Evolutionary conservation across 2,329 filamentous ascomycete species (phyloP), one percentile per base, ranked within the genome.

Genomic region (Venturia effusa): DNA sequence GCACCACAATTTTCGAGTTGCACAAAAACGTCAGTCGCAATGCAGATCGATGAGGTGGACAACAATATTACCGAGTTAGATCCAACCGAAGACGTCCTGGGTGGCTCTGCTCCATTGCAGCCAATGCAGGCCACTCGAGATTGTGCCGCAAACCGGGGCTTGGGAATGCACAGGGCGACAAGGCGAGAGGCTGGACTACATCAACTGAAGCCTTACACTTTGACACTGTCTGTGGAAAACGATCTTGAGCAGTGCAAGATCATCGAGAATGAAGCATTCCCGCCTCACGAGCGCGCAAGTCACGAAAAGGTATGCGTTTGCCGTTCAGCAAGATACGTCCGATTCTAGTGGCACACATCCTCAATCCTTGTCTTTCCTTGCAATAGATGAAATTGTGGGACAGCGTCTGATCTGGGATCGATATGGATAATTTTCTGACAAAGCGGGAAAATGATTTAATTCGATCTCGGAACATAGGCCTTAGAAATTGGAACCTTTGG

Each of bases 141-240:
- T 19, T 27, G 48, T 34, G 48, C 51, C 19, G 27, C 11, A 34
- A n/a, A 17, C 51, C 51, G 51, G 27, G 51, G 51, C 13, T 57
- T 30, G 22, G 19, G 11, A 30, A 34, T 57, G 51, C 51, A 34
- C 19, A 34, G 27, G 30, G 27, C 4, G 6, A 32, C 34, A 30
- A 55, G 51, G 51, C 51, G 30, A 24, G 51, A 30, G 34, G 34
- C 59, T 22, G 32, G n/a, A 19, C 37, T 60, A 4, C 6, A 43
- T 40, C 11, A 22, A 17, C 43, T 60, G 40, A 40, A 27, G 34
- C 59, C 59, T 40, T 60, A 60, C 40, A 43, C 59, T 40, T 22
- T 89, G 62, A 83, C 88, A 34, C 81, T 97, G 61, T 89, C 84
- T 48, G 74, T 83, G 59, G 83, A 82, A 32, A 86, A 91, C 69